Evolutionary conservation across 495 filamentous ascomycete genomes (phyloP), one percentile per base, ranked within the genome.

Genomic region (Penicillium subrubescens): DNA sequence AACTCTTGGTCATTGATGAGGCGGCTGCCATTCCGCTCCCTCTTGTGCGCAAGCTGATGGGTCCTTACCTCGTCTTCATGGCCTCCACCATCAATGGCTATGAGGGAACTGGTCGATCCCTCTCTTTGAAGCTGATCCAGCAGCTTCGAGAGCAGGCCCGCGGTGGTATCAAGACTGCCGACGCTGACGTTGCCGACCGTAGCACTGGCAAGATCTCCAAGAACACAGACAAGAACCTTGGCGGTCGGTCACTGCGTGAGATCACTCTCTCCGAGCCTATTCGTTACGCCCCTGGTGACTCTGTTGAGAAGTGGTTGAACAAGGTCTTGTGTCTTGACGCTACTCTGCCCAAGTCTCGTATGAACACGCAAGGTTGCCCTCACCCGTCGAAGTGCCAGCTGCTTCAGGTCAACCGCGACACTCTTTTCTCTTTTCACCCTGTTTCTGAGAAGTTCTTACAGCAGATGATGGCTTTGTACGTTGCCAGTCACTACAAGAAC

Each of bases 1-100:
- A 99, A 75, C 80, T 99, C 21, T 80, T 99, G 6, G 93, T 99
- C 11, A 97, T 99, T 65, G 96, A 99, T 79, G 96, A 99, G 75
- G 96, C 96, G 15, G 96, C 96, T 8, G 96, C 96, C 1, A 99
- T 99, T 52, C 96, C 96, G 5, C 78, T 99, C 11, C 95, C 95
- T 8, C 77, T 97, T 48, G 95, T 98, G 14, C 85, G 89, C 65
- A 97, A 97, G 73, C 83, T 99, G 34, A 92, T 99, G 86, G 95
- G 96, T 0, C 95, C 94, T n/a, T 99, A 98, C 76, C 82, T 98
- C 25, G 93, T 98, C 4, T 99, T 99, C 80, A 99, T 99, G 96
- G 93, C 96, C 5, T 98, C 95, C 1, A 99, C 96, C 15, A 97
- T 99, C 78, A 98, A 97, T 71, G 96, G 96, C 58, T 99, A 99